phyloP scores from a whole-genome alignment of 1,139 yeast genomes.

The Protomyces lactucae-debilis region DNA sequence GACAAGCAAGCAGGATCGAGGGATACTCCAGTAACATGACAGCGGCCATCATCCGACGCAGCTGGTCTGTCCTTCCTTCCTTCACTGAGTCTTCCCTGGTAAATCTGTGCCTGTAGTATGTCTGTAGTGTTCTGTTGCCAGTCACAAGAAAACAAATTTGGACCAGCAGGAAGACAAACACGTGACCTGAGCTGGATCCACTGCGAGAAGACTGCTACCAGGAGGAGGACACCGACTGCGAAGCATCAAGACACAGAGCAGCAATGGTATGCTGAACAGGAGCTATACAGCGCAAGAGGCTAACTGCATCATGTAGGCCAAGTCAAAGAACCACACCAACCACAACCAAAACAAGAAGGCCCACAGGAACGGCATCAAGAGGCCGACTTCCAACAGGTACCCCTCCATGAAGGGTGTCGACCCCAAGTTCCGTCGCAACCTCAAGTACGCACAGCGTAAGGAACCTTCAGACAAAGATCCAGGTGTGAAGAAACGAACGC shows the following conservation, averaged over 20 bases:
- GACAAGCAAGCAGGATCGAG: too few relatives aligned
- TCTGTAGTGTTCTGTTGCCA: too few relatives aligned
- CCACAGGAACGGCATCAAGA: conserved; percentile 97
- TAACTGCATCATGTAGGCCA: conserved; percentile 59
- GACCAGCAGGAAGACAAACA: neutral
- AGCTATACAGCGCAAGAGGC: neutral
- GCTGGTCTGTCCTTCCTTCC: too few relatives aligned
- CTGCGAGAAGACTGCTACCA: neutral
- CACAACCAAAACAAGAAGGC: conserved; percentile 99
- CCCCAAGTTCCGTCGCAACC: conserved; percentile 99
- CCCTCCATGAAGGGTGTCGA: conserved; percentile 98
- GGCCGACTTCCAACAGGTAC: conserved; percentile 96
- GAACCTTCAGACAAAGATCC: neutral
- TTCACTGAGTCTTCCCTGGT: too few relatives aligned
- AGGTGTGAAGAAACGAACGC: neutral
- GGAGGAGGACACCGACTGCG: neutral
- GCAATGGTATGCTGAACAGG: neutral
- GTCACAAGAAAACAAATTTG: neutral
- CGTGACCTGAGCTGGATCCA: neutral
- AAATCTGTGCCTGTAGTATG: too few relatives aligned
- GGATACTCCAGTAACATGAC: too few relatives aligned
- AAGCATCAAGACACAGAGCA: neutral
- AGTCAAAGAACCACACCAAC: conserved; percentile 98
- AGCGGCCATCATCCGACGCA: too few relatives aligned
- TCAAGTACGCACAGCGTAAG: conserved; percentile 44